These are phyloP conservation scores for Chenopodium album DNA, from an alignment of 148 eudicot species.

Conservation along the genomic window DNA sequence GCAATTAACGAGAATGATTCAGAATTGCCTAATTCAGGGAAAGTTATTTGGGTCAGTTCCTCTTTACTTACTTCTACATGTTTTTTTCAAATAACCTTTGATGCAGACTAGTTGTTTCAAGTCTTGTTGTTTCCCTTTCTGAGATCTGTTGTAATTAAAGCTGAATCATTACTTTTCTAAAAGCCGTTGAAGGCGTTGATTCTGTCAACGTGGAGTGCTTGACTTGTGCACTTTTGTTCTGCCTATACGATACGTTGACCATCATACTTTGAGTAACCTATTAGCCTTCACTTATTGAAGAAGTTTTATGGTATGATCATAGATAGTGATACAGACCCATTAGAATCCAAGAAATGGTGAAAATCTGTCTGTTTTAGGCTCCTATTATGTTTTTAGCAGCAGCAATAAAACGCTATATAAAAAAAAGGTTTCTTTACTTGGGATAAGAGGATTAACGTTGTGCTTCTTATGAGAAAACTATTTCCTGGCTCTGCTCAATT, in stretches of 20 bases:
- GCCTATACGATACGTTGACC: neutral
- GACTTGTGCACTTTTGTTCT: neutral
- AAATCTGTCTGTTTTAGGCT: neutral
- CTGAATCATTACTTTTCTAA: neutral
- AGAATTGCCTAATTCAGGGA: constrained; percentile 42
- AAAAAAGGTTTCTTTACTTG: neutral
- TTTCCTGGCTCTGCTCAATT: neutral
- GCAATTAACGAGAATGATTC: constrained; percentile 41
- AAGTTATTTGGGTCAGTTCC: constrained; percentile 79
- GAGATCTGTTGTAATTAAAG: neutral
- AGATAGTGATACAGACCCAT: neutral
- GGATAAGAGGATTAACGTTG: neutral
- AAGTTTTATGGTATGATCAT: neutral
- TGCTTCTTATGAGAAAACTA: neutral
- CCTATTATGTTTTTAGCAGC: neutral
- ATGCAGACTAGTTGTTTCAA: constrained; percentile 4
- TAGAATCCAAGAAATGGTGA: neutral
- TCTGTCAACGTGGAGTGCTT: neutral
- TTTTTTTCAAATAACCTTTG: neutral
- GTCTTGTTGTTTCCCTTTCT: neutral
- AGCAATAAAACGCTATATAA: neutral
- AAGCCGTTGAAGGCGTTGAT: neutral
- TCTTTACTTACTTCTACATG: neutral
- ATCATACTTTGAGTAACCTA: neutral
- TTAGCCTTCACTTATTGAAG: neutral